Evolutionary conservation across 805 yeast species (phyloP), one percentile per base, ranked within the genome.

Genomic region (Kodamaea kakaduensis): DNA sequence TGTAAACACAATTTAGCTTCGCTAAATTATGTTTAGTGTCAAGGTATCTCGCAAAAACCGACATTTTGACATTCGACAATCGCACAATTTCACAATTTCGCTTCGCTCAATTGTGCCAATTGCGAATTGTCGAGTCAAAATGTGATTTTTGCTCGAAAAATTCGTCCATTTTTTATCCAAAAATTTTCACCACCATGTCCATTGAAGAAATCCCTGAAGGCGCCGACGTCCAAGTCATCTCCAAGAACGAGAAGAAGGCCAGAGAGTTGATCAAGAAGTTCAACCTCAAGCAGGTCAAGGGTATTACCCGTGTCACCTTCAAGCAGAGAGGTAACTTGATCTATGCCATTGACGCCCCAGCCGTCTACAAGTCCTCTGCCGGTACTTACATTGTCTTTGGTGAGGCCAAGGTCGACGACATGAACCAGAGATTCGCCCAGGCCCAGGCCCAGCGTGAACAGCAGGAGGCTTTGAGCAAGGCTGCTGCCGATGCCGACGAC

Each of bases 351-450:
- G 93, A 86, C 64, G 64, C 69, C 51, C 98, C 98, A 67, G 97
- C 88, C 54, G 97, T 93, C 43, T 90, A 74, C 95, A 86, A 77
- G 71, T 81, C 96, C 45, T 76, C 81, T 47, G 84, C 94, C 59
- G 96, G 97, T 62, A 82, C 95, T 53, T 93, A 84, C 76, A 81
- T 90, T 55, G 97, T 90, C 51, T 89, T 90, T 57, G 98, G 98
- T 71, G 97, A 89, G 72, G 95, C 96, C 61, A 85, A 87, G 77
- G 84, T 85, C 52, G 97, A 90, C 68, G 96, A 90, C 74, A 71
- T 88, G 68, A 79, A 81, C 71, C 81, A 85, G 69, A 81, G 88
- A 75, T 75, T 84, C 67, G 83, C 84, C 60, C 84, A 81, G 61
- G 82, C 84, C 45, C 84, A 81, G 64, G 84, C 84, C 58, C 85